Conservation (phyloP, 2,329 filamentous ascomycete genomes). For the Aspergillus pseudoviridinutans region DNA sequence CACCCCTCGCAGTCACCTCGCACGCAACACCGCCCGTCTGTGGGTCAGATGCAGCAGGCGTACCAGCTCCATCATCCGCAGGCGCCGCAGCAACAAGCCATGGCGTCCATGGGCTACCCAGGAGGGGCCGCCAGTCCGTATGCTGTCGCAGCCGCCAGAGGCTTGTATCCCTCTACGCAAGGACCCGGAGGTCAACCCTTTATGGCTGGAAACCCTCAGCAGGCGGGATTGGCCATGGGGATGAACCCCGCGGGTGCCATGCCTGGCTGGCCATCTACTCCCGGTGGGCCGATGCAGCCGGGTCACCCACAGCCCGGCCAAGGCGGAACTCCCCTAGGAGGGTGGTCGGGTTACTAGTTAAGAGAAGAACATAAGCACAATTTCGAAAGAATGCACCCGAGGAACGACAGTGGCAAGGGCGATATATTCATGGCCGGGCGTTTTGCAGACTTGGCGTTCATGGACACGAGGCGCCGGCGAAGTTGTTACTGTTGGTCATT, state of each 20-base stretch:
- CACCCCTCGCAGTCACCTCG: constrained; percentile 43
- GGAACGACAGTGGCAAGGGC: not conserved
- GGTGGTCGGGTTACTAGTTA: constrained; percentile 36
- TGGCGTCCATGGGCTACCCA: constrained; percentile 37
- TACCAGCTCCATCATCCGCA: constrained; percentile 36
- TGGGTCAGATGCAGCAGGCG: constrained; percentile 35
- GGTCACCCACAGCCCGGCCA: constrained; percentile 37
- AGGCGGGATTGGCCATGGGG: constrained; percentile 32
- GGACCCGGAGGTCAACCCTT: constrained; percentile 31
- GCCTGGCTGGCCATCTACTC: constrained; percentile 34
- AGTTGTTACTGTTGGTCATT: constrained; percentile 4
- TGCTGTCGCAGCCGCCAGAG: constrained; percentile 28
- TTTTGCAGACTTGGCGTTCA: constrained; percentile 9
- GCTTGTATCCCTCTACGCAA: constrained; percentile 37
- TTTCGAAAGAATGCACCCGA: not conserved
- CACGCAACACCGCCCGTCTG: constrained; percentile 34
- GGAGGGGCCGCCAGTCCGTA: constrained; percentile 30
- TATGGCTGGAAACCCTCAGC: constrained; percentile 33
- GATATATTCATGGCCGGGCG: constrained; percentile 16
- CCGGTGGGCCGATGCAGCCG: constrained; percentile 34
- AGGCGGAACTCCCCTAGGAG: constrained; percentile 34
- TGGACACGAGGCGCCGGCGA: not conserved
- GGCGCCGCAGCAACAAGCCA: constrained; percentile 29
- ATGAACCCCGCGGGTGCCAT: constrained; percentile 34
- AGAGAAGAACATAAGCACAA: not conserved